A percentile compares a stretch with the other conserved stretches of the same genome.
Conservation (phyloP, 75 land plant genomes). For the Cunninghamia lanceolata region DNA sequence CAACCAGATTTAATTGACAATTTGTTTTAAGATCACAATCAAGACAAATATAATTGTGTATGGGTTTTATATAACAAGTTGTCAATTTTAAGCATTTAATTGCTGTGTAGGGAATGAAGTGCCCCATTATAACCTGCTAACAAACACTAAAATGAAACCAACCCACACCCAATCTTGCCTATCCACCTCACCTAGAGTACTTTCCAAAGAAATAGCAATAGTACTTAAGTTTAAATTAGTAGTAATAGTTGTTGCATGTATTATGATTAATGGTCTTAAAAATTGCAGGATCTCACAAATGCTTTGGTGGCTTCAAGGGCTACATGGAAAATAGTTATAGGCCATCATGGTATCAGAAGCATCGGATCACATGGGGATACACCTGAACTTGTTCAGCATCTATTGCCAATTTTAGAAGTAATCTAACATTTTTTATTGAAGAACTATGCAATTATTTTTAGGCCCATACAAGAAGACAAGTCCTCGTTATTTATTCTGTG, state of each 20-base stretch:
- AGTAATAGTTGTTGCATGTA: neutral
- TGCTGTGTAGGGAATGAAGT: no score
- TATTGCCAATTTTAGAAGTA: constrained; percentile 17
- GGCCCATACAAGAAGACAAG: neutral
- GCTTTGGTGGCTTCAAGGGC: constrained; percentile 20
- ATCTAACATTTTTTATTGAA: neutral
- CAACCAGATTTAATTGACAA: neutral
- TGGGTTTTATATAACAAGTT: no score
- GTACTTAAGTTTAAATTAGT: no score
- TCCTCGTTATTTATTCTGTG: neutral
- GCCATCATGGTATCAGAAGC: constrained; percentile 24
- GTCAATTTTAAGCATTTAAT: no score
- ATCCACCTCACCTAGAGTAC: no score
- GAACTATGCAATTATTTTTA: neutral
- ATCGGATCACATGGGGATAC: constrained; percentile 23
- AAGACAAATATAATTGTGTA: no score
- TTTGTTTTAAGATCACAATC: no score
- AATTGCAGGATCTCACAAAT: constrained; percentile 11
- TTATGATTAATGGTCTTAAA: neutral
- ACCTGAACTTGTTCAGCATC: constrained; percentile 7
- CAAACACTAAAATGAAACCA: neutral
- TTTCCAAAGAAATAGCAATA: no score
- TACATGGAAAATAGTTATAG: constrained; percentile 24
- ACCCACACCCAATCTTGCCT: no score
- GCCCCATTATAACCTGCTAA: no score